Percentiles rank a stretch among this genome's conserved stretches.
These are phyloP conservation scores for Colletotrichum incanum DNA, from an alignment of 2,329 filamentous ascomycete species.

Conservation along the genomic window DNA sequence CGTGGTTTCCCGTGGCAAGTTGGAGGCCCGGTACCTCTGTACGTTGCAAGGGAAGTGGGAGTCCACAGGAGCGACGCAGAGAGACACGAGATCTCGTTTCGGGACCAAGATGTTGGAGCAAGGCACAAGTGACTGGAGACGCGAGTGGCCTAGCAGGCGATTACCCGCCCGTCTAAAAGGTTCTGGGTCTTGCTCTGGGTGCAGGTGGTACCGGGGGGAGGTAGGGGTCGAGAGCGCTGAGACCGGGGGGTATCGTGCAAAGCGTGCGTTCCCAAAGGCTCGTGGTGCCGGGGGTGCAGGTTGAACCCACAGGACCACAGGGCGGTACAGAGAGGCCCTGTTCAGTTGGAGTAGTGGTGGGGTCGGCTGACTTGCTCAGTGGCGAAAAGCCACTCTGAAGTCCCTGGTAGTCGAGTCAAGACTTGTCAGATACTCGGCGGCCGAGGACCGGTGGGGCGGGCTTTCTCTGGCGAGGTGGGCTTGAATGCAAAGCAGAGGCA, in stretches of 20 bases:
- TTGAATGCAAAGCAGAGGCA: constrained; percentile 34
- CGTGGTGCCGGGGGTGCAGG: constrained; percentile 39
- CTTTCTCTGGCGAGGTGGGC: constrained; percentile 34
- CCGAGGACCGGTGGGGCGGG: constrained; percentile 36
- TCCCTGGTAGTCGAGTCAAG: constrained; percentile 43
- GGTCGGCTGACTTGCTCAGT: constrained; percentile 44
- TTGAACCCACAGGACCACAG: constrained; percentile 43
- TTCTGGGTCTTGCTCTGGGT: constrained; percentile 40
- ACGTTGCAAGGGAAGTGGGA: constrained; percentile 41
- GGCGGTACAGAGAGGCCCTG: constrained; percentile 42
- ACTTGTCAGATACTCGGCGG: constrained; percentile 43
- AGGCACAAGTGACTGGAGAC: constrained; percentile 34
- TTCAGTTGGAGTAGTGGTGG: constrained; percentile 43
- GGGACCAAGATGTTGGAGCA: constrained; percentile 43
- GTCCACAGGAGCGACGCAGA: constrained; percentile 39
- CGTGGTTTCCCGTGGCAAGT: constrained; percentile 40
- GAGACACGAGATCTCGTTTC: constrained; percentile 45
- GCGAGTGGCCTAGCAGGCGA: constrained; percentile 40
- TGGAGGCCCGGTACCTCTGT: constrained; percentile 30
- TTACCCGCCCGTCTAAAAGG: constrained; percentile 43
- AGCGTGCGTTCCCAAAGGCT: constrained; percentile 43
- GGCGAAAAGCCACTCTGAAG: constrained; percentile 42
- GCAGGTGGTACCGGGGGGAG: constrained; percentile 38
- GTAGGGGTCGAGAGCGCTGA: constrained; percentile 40
- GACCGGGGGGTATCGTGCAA: constrained; percentile 42